These are phyloP conservation scores for Dryas alaskensis DNA, from an alignment of 306 rosid species.

Conservation along the genomic window DNA sequence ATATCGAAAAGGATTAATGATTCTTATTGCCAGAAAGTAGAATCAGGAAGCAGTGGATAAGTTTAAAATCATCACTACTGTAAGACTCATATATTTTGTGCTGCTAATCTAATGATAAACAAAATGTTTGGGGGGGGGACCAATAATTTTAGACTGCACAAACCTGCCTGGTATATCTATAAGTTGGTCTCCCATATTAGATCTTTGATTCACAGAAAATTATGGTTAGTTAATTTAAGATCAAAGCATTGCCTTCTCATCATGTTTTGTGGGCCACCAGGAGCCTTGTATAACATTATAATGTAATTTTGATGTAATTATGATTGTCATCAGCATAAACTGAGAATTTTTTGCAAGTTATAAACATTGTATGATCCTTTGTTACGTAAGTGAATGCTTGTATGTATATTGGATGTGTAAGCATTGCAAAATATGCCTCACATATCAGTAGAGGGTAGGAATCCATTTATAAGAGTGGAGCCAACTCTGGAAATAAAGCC, in stretches of 20 bases:
- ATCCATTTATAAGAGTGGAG: slow-evolving; percentile 13
- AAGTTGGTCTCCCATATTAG: slow-evolving; percentile 5
- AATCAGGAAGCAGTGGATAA: not conserved
- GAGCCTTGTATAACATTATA: not conserved
- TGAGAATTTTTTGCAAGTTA: not conserved
- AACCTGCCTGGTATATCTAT: not conserved
- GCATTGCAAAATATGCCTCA: not conserved
- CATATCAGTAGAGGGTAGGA: not conserved
- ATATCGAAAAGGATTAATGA: not conserved
- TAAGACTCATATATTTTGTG: not conserved
- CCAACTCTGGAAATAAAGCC: slow-evolving; percentile 1
- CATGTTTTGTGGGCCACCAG: not conserved
- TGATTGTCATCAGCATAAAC: slow-evolving; percentile 1
- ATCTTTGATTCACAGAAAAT: not conserved
- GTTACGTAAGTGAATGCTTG: not conserved
- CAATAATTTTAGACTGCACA: slow-evolving; percentile 1
- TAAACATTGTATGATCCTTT: not conserved
- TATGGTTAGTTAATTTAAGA: not conserved
- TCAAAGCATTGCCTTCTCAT: not conserved
- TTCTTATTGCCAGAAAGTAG: not conserved
- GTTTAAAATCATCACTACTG: not conserved
- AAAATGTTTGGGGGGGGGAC: not conserved
- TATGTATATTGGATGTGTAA: not conserved
- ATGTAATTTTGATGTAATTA: not conserved
- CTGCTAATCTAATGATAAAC: not conserved